Evolutionary conservation across 345 rosid genomes (phyloP), one percentile per base, ranked within the genome.

Genomic region (Zanthoxylum bungeanum): DNA sequence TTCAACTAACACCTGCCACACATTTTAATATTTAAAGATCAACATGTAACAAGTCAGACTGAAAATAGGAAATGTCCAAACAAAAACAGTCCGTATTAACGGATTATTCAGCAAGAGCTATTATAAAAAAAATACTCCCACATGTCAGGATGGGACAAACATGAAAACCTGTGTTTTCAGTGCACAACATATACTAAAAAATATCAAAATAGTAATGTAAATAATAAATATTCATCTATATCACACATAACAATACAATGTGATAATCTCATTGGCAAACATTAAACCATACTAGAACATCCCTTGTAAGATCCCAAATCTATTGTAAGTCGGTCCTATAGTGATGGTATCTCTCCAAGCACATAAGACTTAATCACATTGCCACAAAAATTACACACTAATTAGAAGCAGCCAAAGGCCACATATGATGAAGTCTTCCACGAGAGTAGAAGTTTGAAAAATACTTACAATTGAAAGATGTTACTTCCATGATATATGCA

Each of bases 281-380:
- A 40, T 22, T 68, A 75, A 70, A 36, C 2, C 71, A 55, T 91
- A 95, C 98, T 92, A 95, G 80, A 79, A 95, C 85, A 89, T 93
- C 99, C 63, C 62, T 68, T 27, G 99, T 95, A 73, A 93, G 98
- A 81, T 87, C 88, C 99, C 99, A 95, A 76, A 95, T 98, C 76
- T 36, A 81, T 80, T 1, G 98, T 83, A 75, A 88, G 85, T 75
- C 94, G 89, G 77, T 93, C 98, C 83, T 89, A 82, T 72, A 91
- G 73, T 30, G 97, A 93, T 9, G 99, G 98, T 79, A 94, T 89
- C 87, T 95, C 98, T 64, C 99, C 99, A 71, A 93, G 89, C 72
- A 91, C 97, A 76, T 95, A 91, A 12, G 99, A 93, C 99, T 96
- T 76, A 2, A 78, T 65, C 70, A 69, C 73, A 74, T 53, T 2